Evolutionary conservation across 192 early-diverging fungal species (phyloP).

Genomic region (Coemansia aciculifera): DNA sequence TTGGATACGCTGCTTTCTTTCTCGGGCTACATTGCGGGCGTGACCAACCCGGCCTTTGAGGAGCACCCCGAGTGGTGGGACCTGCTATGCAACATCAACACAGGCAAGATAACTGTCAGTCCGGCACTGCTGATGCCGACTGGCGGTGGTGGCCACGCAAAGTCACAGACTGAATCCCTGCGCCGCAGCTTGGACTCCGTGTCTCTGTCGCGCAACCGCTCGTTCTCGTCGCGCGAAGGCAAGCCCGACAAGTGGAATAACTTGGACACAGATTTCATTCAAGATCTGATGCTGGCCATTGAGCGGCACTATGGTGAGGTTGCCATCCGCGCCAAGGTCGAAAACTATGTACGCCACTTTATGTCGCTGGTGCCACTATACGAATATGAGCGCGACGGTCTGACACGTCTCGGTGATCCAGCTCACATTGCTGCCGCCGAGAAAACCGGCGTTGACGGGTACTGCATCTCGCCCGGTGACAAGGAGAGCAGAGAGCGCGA

Average conservation of each 20-base stretch:
- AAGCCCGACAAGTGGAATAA: conserved; percentile 58
- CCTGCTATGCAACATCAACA: conserved; percentile 91
- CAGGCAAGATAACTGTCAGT: conserved; percentile 91
- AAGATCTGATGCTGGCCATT: conserved; percentile 72
- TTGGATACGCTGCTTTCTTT: conserved; percentile 82
- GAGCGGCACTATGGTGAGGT: conserved; percentile 84
- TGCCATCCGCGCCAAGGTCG: conserved; percentile 82
- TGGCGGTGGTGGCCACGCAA: conserved; percentile 9
- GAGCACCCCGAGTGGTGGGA: conserved; percentile 95
- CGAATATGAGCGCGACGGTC: conserved; percentile 67
- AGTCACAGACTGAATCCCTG: conserved; percentile 41
- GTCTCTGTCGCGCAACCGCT: conserved; percentile 47
- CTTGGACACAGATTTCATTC: conserved; percentile 54
- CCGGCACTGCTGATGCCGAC: conserved; percentile 59
- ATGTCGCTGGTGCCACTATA: conserved; percentile 76
- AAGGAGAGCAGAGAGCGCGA: conserved; percentile 66
- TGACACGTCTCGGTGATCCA: conserved; percentile 61
- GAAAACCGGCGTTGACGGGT: conserved; percentile 47
- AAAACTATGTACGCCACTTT: conserved; percentile 84
- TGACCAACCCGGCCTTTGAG: conserved; percentile 95
- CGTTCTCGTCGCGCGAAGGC: conserved; percentile 52
- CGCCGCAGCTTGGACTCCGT: conserved; percentile 55
- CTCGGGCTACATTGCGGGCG: conserved; percentile 92
- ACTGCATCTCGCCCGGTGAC: conserved; percentile 71
- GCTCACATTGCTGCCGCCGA: conserved; percentile 35